A percentile compares a stretch with the other conserved stretches of the same genome.
Conservation (phyloP, 164 flowering plant species). For the Tinospora cordifolia region DNA sequence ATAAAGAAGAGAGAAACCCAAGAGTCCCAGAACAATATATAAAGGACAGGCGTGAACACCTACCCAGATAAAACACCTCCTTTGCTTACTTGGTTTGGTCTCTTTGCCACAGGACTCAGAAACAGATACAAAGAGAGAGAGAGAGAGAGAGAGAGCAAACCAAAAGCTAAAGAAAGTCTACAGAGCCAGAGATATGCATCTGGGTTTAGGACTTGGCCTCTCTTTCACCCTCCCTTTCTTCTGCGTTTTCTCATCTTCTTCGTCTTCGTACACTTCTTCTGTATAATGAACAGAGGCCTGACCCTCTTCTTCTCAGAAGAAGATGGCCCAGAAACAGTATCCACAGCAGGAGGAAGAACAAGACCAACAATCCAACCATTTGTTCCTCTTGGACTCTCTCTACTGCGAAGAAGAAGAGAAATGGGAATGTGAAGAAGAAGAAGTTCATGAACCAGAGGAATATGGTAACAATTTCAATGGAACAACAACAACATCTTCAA, state of each 20-base stretch:
- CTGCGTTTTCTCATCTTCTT: background rate
- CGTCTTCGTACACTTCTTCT: background rate
- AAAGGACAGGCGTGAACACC: conserved; percentile 24
- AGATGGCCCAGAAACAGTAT: conserved; percentile 33
- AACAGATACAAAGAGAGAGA: conserved; percentile 1
- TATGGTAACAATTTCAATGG: conserved; percentile 8
- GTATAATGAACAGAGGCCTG: conserved; percentile 27
- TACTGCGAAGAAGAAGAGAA: conserved; percentile 58
- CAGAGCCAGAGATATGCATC: background rate
- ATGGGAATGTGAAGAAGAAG: conserved; percentile 19
- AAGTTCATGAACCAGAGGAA: conserved; percentile 18
- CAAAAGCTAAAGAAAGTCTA: no score
- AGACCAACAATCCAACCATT: conserved; percentile 8
- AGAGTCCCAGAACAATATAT: conserved; percentile 13
- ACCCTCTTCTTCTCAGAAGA: conserved; percentile 50
- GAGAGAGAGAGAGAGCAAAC: conserved; percentile 3
- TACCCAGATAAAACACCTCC: conserved; percentile 7
- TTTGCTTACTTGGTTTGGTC: conserved; percentile 10
- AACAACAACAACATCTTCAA: background rate
- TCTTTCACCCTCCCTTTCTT: background rate
- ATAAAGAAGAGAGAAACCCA: conserved; percentile 3
- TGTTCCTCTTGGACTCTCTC: conserved; percentile 38
- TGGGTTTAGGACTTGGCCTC: background rate
- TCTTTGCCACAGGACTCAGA: background rate
- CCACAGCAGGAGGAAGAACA: background rate